Evolutionary conservation across 176 grass and related monocot species (phyloP).

Genomic region (Carex parvula): DNA sequence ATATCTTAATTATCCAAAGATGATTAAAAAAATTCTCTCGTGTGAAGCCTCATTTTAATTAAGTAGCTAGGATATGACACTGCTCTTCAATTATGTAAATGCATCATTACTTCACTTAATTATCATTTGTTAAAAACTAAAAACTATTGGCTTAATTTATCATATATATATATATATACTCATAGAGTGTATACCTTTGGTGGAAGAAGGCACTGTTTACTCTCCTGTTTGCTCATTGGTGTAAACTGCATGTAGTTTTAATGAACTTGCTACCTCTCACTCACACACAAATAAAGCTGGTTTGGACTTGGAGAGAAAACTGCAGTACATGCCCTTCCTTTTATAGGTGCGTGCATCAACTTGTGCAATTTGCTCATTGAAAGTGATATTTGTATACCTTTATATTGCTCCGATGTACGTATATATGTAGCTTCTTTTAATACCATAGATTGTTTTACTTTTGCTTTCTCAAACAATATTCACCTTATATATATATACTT

Average conservation of each 20-base stretch:
- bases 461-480: background rate
- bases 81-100: background rate
- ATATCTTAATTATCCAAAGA: too few relatives aligned
- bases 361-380: constrained; percentile 15
- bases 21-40: too few relatives aligned
- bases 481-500: background rate
- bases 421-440: background rate
- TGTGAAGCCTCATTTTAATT: too few relatives aligned
- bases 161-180: background rate
- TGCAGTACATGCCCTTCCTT: background rate
- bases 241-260: background rate
- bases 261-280: background rate
- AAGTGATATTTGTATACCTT: background rate
- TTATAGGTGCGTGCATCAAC: constrained; percentile 5
- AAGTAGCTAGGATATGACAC: too few relatives aligned
- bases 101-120: background rate
- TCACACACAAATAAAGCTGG: background rate
- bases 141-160: too few relatives aligned
- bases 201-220: background rate
- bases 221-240: constrained; percentile 10
- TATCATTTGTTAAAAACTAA: background rate
- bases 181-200: background rate
- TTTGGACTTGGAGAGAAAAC: background rate
- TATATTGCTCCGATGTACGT: background rate
- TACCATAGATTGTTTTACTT: background rate